phyloP scores from a whole-genome alignment of 345 rosid genomes.

The Alliaria petiolata region DNA sequence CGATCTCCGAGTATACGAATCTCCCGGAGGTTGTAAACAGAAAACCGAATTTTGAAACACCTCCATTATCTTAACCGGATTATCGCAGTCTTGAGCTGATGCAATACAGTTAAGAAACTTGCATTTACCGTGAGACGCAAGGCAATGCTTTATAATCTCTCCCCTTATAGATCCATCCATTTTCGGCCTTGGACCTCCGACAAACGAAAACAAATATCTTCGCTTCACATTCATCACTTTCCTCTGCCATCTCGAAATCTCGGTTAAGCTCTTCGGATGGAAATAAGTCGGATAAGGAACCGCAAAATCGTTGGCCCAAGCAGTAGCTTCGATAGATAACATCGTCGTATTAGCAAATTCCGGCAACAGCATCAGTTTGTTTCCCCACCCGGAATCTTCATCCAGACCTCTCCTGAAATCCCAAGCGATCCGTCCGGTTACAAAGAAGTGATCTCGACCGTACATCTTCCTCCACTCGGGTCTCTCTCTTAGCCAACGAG shows the following conservation, averaged over 20 bases:
- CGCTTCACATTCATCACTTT: constrained; percentile 27
- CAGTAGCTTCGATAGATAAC: constrained; percentile 40
- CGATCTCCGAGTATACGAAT: constrained; percentile 54
- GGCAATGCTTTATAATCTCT: constrained; percentile 43
- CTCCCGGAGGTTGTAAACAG: constrained; percentile 62
- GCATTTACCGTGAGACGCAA: constrained; percentile 32
- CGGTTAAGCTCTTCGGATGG: constrained; percentile 35
- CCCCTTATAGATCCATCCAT: constrained; percentile 36
- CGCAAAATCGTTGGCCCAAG: constrained; percentile 32
- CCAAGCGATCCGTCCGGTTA: constrained; percentile 38
- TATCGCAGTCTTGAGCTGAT: constrained; percentile 24
- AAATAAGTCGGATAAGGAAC: constrained; percentile 49
- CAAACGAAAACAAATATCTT: constrained; percentile 36
- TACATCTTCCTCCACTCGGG: constrained; percentile 41
- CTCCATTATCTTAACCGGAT: constrained; percentile 42
- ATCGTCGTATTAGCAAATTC: constrained; percentile 38
- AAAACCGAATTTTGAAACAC: constrained; percentile 41
- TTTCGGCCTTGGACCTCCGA: constrained; percentile 36
- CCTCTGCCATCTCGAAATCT: constrained; percentile 39
- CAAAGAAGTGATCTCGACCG: constrained; percentile 49
- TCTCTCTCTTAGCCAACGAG: constrained; percentile 32
- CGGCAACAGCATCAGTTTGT: constrained; percentile 36
- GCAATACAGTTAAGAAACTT: constrained; percentile 34
- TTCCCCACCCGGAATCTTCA: constrained; percentile 39
- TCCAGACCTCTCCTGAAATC: constrained; percentile 36